Conservation (phyloP, 1,139 yeast species). For the Hemisphaericaspora xylofermentans region DNA sequence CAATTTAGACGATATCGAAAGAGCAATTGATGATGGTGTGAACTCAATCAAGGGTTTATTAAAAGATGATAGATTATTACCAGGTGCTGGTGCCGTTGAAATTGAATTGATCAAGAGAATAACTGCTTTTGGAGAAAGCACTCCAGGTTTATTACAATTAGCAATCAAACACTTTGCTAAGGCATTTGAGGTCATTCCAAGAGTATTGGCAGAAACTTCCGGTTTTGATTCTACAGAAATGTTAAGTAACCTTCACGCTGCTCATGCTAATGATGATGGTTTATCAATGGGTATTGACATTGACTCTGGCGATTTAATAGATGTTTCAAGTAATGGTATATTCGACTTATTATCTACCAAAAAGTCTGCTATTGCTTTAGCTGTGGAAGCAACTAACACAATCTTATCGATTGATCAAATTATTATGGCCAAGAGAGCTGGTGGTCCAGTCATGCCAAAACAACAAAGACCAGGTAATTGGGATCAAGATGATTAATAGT, state of each 20-base stretch:
- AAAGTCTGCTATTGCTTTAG: slow-evolving; percentile 84
- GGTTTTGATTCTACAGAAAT: slow-evolving; percentile 90
- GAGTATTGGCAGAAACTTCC: slow-evolving; percentile 91
- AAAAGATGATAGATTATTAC: slow-evolving; percentile 74
- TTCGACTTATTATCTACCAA: slow-evolving; percentile 81
- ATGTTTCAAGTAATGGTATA: slow-evolving; percentile 67
- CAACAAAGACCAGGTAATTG: slow-evolving; percentile 92
- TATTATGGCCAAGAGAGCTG: slow-evolving; percentile 93
- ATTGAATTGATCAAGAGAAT: slow-evolving; percentile 80
- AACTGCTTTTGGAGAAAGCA: slow-evolving; percentile 83
- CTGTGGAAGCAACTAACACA: slow-evolving; percentile 93
- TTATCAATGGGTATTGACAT: slow-evolving; percentile 56
- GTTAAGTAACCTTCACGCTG: slow-evolving; percentile 82
- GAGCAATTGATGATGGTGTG: slow-evolving; percentile 97
- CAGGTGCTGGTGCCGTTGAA: slow-evolving; percentile 98
- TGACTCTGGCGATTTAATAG: slow-evolving; percentile 71
- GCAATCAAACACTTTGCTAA: slow-evolving; percentile 93
- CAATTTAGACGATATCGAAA: slow-evolving; percentile 87
- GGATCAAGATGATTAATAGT: slow-evolving; percentile 85
- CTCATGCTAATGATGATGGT: slow-evolving; percentile 52
- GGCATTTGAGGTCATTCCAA: slow-evolving; percentile 92
- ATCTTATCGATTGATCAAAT: slow-evolving; percentile 88
- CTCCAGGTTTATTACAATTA: slow-evolving; percentile 89
- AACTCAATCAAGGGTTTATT: slow-evolving; percentile 86
- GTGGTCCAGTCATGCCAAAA: slow-evolving; percentile 91